These are phyloP conservation scores for Fagus sylvatica DNA, from an alignment of 306 rosid species.

Conservation along the genomic window DNA sequence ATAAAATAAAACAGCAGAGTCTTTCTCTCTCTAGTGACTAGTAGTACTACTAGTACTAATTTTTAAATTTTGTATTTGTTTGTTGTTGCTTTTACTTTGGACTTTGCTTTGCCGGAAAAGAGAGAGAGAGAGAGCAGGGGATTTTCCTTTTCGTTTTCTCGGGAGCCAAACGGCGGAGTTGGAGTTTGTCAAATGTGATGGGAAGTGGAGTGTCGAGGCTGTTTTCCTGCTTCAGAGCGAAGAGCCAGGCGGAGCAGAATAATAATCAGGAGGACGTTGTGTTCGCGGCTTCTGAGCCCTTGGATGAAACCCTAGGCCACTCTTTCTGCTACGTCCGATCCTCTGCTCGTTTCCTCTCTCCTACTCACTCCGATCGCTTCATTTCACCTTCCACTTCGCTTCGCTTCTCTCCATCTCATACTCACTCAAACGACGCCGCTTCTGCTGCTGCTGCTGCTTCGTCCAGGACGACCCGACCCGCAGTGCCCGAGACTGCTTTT, in stretches of 20 bases:
- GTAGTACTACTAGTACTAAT: background rate
- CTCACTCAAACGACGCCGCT: slow-evolving; percentile 37
- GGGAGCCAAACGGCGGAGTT: slow-evolving; percentile 33
- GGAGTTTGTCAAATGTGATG: slow-evolving; percentile 79
- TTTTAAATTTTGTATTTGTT: background rate
- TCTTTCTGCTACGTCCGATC: slow-evolving; percentile 93
- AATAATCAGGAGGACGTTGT: slow-evolving; percentile 36
- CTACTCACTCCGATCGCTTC: slow-evolving; percentile 81
- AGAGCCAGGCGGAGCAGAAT: slow-evolving; percentile 32
- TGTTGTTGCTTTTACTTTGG: slow-evolving; percentile 5
- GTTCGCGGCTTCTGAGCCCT: slow-evolving; percentile 55
- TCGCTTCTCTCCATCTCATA: slow-evolving; percentile 62
- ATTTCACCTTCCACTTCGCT: slow-evolving; percentile 77
- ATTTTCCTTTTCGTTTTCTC: slow-evolving; percentile 8
- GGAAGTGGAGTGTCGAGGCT: slow-evolving; percentile 76
- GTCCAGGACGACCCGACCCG: slow-evolving; percentile 45
- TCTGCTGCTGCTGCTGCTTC: background rate
- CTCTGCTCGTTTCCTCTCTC: slow-evolving; percentile 82
- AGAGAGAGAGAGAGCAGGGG: background rate
- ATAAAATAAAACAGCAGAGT: background rate
- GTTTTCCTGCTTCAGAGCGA: slow-evolving; percentile 63
- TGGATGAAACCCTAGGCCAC: slow-evolving; percentile 98
- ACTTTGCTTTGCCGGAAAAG: slow-evolving; percentile 46
- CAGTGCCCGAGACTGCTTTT: slow-evolving; percentile 64
- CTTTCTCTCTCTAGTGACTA: slow-evolving; percentile 2